phyloP scores from a whole-genome alignment of 106 monocot genomes.

The Phalaenopsis aphrodite region DNA sequence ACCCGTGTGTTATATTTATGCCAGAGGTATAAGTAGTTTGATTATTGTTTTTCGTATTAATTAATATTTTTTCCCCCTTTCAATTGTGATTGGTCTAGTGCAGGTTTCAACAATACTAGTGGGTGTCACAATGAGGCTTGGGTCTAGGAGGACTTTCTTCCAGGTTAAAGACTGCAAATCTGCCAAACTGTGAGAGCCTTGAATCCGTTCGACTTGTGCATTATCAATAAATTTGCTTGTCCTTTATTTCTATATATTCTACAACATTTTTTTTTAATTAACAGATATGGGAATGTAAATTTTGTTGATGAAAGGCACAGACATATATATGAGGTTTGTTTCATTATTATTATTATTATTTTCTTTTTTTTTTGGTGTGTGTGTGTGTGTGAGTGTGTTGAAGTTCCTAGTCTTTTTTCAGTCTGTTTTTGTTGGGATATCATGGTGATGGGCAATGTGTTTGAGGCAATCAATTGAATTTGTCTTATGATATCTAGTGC shows the following conservation, averaged over 20 bases:
- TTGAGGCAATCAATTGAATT: too few species aligned
- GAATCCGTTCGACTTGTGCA: not conserved
- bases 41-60: too few species aligned
- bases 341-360: not conserved
- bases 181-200: conserved; percentile 53
- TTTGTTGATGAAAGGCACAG: conserved; percentile 74
- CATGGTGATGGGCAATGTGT: too few species aligned
- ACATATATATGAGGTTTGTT: conserved; percentile 72
- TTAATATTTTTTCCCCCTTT: too few species aligned
- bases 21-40: conserved; percentile 51
- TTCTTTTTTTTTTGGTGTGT: not conserved
- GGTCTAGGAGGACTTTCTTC: conserved; percentile 73
- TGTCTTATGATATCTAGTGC: too few species aligned
- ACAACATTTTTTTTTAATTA: not conserved
- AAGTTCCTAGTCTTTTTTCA: too few species aligned
- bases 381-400: too few species aligned
- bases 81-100: not conserved
- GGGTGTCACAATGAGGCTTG: conserved; percentile 92
- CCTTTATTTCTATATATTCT: not conserved
- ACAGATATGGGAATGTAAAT: conserved; percentile 49
- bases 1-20: conserved; percentile 82
- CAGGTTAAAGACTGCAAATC: conserved; percentile 44
- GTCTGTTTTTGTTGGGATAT: too few species aligned
- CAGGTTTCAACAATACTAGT: conserved; percentile 90
- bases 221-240: not conserved